These are phyloP conservation scores for Dalbergia cochinchinensis DNA, from an alignment of 306 rosid species.

Conservation along the genomic window DNA sequence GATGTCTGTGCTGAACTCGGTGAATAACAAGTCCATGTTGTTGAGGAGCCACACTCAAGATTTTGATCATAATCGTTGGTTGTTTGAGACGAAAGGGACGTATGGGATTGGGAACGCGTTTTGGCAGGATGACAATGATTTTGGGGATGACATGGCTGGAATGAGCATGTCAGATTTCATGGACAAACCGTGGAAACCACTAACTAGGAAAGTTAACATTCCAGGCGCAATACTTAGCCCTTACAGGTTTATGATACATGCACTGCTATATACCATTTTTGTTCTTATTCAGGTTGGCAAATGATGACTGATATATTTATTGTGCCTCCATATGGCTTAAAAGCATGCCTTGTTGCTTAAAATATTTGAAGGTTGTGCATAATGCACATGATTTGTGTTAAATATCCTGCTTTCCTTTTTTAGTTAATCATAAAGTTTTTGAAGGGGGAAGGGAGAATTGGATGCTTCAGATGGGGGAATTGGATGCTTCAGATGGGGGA, in stretches of 20 bases:
- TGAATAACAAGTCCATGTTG: conserved; percentile 73
- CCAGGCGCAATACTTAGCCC: conserved; percentile 77
- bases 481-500: too few relatives aligned
- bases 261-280: neutral
- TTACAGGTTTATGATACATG: conserved; percentile 60
- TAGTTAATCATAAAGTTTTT: neutral
- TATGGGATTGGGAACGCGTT: conserved; percentile 88
- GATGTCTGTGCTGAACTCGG: conserved; percentile 69
- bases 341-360: neutral
- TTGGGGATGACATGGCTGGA: conserved; percentile 47
- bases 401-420: neutral
- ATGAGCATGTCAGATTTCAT: conserved; percentile 77
- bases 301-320: neutral
- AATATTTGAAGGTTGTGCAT: neutral
- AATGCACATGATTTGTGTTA: neutral
- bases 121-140: conserved; percentile 70
- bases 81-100: conserved; percentile 81
- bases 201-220: conserved; percentile 70
- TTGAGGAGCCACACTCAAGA: conserved; percentile 81
- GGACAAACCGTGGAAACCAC: conserved; percentile 94
- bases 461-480: too few relatives aligned
- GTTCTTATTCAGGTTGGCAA: neutral
- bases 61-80: conserved; percentile 90
- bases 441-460: too few relatives aligned
- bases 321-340: neutral